Evolutionary conservation across 495 filamentous ascomycete species (phyloP), one percentile per base, ranked within the genome.

Genomic region (Hypoxylon fuscum): DNA sequence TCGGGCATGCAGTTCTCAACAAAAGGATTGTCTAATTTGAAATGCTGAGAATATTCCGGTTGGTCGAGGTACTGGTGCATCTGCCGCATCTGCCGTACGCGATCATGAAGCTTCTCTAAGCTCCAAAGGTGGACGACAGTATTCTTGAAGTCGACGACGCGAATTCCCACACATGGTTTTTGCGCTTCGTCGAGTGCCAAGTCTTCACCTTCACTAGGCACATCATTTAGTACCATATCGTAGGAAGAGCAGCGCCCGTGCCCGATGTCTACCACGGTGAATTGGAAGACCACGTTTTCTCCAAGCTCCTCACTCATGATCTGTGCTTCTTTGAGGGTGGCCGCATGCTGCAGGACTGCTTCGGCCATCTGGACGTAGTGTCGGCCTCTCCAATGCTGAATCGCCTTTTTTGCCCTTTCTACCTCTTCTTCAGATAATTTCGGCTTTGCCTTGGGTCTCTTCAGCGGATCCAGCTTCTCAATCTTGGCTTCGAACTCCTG

Each of bases 251-350:
- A 91, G 69, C 93, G 85, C 42, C 87, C 85, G 66, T 98, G 93
- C 1, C 95, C 95, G 65, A 89, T 80, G 59, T 96, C 93, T 22
- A 98, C 85, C 53, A 98, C 85, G 14, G 92, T 89, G 71, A 97
- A 98, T 74, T 98, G 95, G 75, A 98, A 98, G 29, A 94, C 90
- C 12, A 97, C 89, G 62, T 87, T 87, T 76, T 97, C 95, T 65
- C 95, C 92, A 83, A 98, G 90, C 60, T 93, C 92, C 56, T 96
- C 92, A 76, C 96, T 97, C 90, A 98, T 94, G 45, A 98, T 87
- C 71, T 98, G 95, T 3, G 94, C 96, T 72, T 98, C 95, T 73
- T 98, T 98, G 35, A 98, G 75, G 31, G 85, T 85, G 10, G 90
- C 86, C 6, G 94, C 94, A 74, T 96, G 86, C 64, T 96, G 91